Evolutionary conservation across 495 filamentous ascomycete species (phyloP).

Genomic region (Lophiostoma macrostomum): DNA sequence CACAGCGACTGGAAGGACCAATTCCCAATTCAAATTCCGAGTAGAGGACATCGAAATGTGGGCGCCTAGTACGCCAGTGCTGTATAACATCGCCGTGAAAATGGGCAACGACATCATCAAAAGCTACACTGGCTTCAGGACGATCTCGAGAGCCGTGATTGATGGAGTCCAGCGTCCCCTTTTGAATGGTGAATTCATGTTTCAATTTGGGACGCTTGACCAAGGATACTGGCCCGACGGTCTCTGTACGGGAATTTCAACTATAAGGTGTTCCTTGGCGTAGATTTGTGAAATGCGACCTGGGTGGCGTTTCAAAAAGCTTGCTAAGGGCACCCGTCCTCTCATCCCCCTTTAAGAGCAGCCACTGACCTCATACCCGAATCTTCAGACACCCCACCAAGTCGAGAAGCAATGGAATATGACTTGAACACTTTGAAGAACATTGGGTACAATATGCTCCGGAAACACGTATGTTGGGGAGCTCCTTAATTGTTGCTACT

Average conservation of each 20-base stretch:
- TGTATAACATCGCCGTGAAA: slow-evolving; percentile 61
- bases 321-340: too few species aligned
- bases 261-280: too few species aligned
- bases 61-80: slow-evolving; percentile 57
- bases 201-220: slow-evolving; percentile 65
- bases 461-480: slow-evolving; percentile 58
- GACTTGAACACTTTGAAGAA: slow-evolving; percentile 60
- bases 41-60: slow-evolving; percentile 54
- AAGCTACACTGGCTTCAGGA: slow-evolving; percentile 68
- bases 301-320: too few species aligned
- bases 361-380: too few species aligned
- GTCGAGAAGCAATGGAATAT: slow-evolving; percentile 60
- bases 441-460: slow-evolving; percentile 64
- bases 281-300: too few species aligned
- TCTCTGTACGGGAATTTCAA: too few species aligned
- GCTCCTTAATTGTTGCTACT: neutral
- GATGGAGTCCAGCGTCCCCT: slow-evolving; percentile 60
- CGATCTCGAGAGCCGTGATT: slow-evolving; percentile 51
- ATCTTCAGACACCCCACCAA: slow-evolving; percentile 61
- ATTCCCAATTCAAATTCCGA: slow-evolving; percentile 48
- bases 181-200: slow-evolving; percentile 62
- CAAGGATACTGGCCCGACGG: slow-evolving; percentile 72
- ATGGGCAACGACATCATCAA: slow-evolving; percentile 53
- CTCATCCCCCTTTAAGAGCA: too few species aligned
- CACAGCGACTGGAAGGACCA: slow-evolving; percentile 3